Evolutionary conservation across 2,329 filamentous ascomycete species (phyloP).

Genomic region (Trichophyton verrucosum): DNA sequence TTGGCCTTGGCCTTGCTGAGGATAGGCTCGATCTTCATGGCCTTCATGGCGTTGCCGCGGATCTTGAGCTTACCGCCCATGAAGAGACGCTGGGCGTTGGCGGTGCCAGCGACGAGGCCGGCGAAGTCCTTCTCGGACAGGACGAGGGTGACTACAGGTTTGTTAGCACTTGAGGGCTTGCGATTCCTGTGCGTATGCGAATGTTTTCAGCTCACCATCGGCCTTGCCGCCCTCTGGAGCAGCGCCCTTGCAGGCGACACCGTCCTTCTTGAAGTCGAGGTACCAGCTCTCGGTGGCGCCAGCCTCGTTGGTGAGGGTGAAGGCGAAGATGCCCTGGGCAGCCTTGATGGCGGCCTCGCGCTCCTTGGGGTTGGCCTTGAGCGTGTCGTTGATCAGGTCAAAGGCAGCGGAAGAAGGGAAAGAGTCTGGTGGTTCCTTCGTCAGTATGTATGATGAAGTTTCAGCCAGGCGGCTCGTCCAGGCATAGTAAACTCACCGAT

Average conservation of each 20-base stretch:
- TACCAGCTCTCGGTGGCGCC: constrained; percentile 80
- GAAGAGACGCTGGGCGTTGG: constrained; percentile 88
- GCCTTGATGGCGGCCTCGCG: constrained; percentile 82
- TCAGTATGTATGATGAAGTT: not conserved
- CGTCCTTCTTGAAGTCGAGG: constrained; percentile 87
- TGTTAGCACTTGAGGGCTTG: not conserved
- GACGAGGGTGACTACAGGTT: constrained; percentile 58
- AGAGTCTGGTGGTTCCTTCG: constrained; percentile 1
- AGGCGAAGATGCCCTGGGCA: constrained; percentile 76
- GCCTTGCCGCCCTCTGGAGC: constrained; percentile 61
- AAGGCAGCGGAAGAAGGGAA: constrained; percentile 89
- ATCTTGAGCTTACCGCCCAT: constrained; percentile 99
- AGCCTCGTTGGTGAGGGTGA: constrained; percentile 76
- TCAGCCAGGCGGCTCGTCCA: not conserved
- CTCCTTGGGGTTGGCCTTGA: constrained; percentile 56
- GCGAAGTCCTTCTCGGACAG: constrained; percentile 80
- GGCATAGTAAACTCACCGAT: constrained; percentile 43
- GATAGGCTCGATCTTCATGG: constrained; percentile 89
- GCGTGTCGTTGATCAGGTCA: constrained; percentile 66
- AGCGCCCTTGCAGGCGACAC: constrained; percentile 64
- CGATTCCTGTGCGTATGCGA: too few relatives aligned
- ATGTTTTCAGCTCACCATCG: constrained; percentile 45
- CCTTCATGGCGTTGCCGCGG: constrained; percentile 95
- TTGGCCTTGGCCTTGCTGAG: constrained; percentile 67
- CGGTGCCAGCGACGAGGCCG: constrained; percentile 71